phyloP scores from a whole-genome alignment of 805 yeast genomes.

The Kazachstania taianensis region DNA sequence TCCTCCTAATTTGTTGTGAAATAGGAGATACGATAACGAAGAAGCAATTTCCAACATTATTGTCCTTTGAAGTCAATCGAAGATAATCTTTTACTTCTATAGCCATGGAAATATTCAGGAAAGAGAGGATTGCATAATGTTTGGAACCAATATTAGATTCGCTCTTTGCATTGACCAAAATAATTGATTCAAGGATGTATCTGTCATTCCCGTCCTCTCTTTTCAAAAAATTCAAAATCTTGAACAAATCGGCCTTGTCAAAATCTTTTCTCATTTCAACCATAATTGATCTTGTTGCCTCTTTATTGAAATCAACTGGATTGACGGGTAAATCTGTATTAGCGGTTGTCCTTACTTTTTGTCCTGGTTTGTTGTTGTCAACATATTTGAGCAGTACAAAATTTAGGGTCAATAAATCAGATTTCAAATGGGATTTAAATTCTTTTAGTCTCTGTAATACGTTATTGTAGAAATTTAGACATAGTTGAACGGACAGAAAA shows the following conservation, averaged over 20 bases:
- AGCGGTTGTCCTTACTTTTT: constrained; percentile 1
- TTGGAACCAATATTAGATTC: constrained; percentile 12
- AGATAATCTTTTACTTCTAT: constrained; percentile 18
- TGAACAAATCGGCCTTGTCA: constrained; percentile 8
- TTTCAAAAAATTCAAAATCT: constrained; percentile 10
- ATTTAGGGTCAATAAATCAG: constrained; percentile 30
- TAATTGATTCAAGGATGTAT: constrained; percentile 21
- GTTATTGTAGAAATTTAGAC: constrained; percentile 31
- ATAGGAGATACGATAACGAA: constrained; percentile 6
- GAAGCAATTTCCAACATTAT: constrained; percentile 9
- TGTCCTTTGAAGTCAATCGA: constrained; percentile 5
- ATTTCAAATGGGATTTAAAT: constrained; percentile 30
- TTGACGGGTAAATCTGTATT: constrained; percentile 11
- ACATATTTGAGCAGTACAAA: constrained; percentile 31
- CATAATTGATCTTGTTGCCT: constrained; percentile 24
- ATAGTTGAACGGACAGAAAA: constrained; percentile 28
- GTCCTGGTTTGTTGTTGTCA: constrained; percentile 36
- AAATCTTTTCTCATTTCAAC: constrained; percentile 13
- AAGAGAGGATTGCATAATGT: constrained; percentile 19
- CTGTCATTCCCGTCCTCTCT: constrained; percentile 13
- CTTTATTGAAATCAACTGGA: constrained; percentile 15
- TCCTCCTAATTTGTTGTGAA: neutral
- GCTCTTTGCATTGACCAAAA: constrained; percentile 12
- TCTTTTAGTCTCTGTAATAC: constrained; percentile 30
- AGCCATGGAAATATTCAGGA: constrained; percentile 23